Evolutionary conservation across 2,329 filamentous ascomycete species (phyloP), one percentile per base, ranked within the genome.

Genomic region (Phoma sp.): DNA sequence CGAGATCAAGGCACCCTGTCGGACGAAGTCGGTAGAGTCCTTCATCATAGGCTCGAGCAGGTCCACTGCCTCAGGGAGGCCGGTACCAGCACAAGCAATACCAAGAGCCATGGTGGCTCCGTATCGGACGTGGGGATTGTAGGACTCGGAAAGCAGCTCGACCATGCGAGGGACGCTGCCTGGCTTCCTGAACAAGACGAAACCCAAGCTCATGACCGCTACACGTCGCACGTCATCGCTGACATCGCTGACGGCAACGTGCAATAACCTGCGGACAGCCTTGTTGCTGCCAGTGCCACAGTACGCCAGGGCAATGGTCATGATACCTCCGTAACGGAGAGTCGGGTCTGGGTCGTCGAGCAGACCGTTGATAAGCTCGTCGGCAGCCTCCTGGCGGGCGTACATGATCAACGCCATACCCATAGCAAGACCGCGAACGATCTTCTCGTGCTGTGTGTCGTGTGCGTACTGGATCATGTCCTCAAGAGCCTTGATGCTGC

Each of bases 331-430:
- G 66, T 99, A 99, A 63, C 95, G 87, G 57, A 99, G 82, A 7
- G 91, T 93, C 64, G 95, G 91, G 72, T 99, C 93, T 1, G 95
- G 90, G 66, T 99, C 95, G 60, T 91, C 92, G 32, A 99, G 83
- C 2, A 99, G 86, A 42, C 91, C 92, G 70, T 96, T 93, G 62
- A 99, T 96, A 66, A 98, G 85, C 69, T 95, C 90, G 75, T 99
- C 95, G 10, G 95, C 95, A 60, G 89, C 89, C 76, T 99, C 95
- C 77, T 98, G 93, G 56, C 92, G 89, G 42, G 89, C 92, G 67
- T 95, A 99, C 93, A 98, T 98, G 79, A 99, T 96, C 55, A 99
- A 82, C 9, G 95, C 92, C 91, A 99, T 98, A 55, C 95, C 95
- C 63, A 99, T 85, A 29, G 95, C 93, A 55, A 97, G 86, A 72